phyloP scores from a whole-genome alignment of 2,329 filamentous ascomycete species.

The Teratosphaeria zuluensis region DNA sequence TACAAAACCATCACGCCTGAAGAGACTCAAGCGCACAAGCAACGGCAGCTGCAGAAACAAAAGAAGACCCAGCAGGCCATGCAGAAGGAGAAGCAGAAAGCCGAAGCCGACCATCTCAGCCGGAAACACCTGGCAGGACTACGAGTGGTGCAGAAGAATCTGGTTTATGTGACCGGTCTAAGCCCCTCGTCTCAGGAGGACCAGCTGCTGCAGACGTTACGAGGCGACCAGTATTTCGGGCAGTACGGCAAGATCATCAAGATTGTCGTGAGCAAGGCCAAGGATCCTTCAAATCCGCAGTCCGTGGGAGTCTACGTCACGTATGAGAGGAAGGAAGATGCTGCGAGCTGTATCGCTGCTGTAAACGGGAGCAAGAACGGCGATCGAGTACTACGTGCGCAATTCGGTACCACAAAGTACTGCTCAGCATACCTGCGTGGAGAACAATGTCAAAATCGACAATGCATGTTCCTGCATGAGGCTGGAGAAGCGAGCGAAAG shows the following conservation, averaged over 20 bases:
- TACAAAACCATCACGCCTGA: slow-evolving; percentile 92
- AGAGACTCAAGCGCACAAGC: slow-evolving; percentile 68
- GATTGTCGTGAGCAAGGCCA: slow-evolving; percentile 95
- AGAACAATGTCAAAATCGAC: slow-evolving; percentile 87
- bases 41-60: slow-evolving; percentile 69
- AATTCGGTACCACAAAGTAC: slow-evolving; percentile 92
- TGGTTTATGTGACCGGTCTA: slow-evolving; percentile 93
- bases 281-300: slow-evolving; percentile 63
- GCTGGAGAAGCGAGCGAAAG: slow-evolving; percentile 97
- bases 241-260: slow-evolving; percentile 98
- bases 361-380: slow-evolving; percentile 90
- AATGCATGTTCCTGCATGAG: slow-evolving; percentile 97
- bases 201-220: slow-evolving; percentile 78
- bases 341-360: slow-evolving; percentile 76
- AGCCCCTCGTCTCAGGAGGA: slow-evolving; percentile 89
- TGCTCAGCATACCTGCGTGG: slow-evolving; percentile 94
- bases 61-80: slow-evolving; percentile 84
- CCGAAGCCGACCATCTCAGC: slow-evolving; percentile 89
- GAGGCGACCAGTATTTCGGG: slow-evolving; percentile 88
- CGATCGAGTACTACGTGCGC: slow-evolving; percentile 67
- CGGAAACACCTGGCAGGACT: slow-evolving; percentile 94
- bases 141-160: slow-evolving; percentile 93
- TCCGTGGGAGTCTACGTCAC: slow-evolving; percentile 98
- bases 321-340: slow-evolving; percentile 84
- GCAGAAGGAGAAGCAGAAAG: slow-evolving; percentile 92